A percentile compares a stretch with the other conserved stretches of the same genome.
Conservation (phyloP, 164 flowering plant genomes). For the Magnolia changhungtana region DNA sequence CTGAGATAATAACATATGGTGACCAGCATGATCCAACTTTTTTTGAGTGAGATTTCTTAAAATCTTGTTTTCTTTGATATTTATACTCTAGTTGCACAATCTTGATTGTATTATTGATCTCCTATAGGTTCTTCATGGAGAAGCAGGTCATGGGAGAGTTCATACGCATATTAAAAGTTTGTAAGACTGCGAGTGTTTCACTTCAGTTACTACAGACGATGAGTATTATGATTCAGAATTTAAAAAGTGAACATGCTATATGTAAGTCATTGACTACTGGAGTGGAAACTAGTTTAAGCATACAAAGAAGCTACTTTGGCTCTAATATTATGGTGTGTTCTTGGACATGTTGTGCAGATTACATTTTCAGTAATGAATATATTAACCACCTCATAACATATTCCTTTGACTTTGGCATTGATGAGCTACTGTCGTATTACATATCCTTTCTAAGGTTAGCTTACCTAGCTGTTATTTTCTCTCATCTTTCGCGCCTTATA, state of each 20-base stretch:
- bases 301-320: background rate
- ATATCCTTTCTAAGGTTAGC: slow-evolving; percentile 91
- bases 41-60: slow-evolving; percentile 72
- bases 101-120: slow-evolving; percentile 6
- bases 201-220: slow-evolving; percentile 92
- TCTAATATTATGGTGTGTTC: background rate
- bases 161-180: slow-evolving; percentile 68
- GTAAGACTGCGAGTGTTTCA: slow-evolving; percentile 60
- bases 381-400: slow-evolving; percentile 86
- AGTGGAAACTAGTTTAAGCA: slow-evolving; percentile 6
- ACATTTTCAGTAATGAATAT: slow-evolving; percentile 91
- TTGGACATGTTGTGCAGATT: slow-evolving; percentile 59
- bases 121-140: slow-evolving; percentile 90
- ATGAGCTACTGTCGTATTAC: slow-evolving; percentile 89
- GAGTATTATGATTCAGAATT: slow-evolving; percentile 95
- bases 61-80: background rate
- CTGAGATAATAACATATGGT: slow-evolving; percentile 94
- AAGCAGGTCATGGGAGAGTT: slow-evolving; percentile 95
- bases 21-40: slow-evolving; percentile 89
- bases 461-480: background rate
- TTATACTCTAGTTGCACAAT: background rate
- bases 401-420: slow-evolving; percentile 85
- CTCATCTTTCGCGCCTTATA: background rate
- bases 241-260: slow-evolving; percentile 88
- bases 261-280: slow-evolving; percentile 53